A percentile compares a stretch with the other conserved stretches of the same genome.
phyloP scores from a whole-genome alignment of 768 basidiomycete genomes.

The Lactarius deliciosus region DNA sequence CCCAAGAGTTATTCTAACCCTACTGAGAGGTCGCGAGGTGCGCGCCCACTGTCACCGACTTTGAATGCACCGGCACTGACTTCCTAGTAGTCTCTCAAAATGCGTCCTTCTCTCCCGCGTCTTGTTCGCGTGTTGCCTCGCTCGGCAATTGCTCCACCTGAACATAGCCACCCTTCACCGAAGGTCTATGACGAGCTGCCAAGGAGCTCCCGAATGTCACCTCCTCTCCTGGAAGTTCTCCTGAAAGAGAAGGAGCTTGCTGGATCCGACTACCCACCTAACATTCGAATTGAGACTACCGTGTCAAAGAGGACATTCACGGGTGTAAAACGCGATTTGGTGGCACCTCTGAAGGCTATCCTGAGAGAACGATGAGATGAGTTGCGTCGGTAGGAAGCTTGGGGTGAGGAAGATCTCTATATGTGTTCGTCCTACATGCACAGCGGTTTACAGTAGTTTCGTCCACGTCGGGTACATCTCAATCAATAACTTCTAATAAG shows the following conservation, averaged over 20 bases:
- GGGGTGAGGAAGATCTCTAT: neutral
- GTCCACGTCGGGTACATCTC: neutral
- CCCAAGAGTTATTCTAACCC: neutral
- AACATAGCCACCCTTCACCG: slow-evolving; percentile 28
- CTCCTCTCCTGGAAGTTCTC: slow-evolving; percentile 45
- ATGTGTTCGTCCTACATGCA: neutral
- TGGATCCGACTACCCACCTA: slow-evolving; percentile 45
- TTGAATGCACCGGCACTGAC: neutral
- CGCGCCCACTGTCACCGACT: neutral
- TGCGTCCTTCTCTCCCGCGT: slow-evolving; percentile 37
- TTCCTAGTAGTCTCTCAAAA: slow-evolving; percentile 20
- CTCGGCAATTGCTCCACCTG: slow-evolving; percentile 33
- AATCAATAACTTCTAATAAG: neutral
- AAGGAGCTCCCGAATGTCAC: slow-evolving; percentile 15
- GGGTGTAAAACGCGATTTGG: slow-evolving; percentile 40
- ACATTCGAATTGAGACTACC: slow-evolving; percentile 51
- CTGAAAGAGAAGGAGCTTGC: slow-evolving; percentile 41
- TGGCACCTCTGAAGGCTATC: slow-evolving; percentile 43
- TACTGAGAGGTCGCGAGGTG: neutral
- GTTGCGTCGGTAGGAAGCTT: neutral
- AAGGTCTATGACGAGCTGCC: slow-evolving; percentile 33
- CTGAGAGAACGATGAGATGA: slow-evolving; percentile 35
- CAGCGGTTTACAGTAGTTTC: neutral
- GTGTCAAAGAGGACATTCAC: slow-evolving; percentile 42
- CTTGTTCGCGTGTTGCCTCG: slow-evolving; percentile 44